These are phyloP conservation scores for Chaetomium tenue DNA, from an alignment of 495 filamentous ascomycete species.

Conservation along the genomic window DNA sequence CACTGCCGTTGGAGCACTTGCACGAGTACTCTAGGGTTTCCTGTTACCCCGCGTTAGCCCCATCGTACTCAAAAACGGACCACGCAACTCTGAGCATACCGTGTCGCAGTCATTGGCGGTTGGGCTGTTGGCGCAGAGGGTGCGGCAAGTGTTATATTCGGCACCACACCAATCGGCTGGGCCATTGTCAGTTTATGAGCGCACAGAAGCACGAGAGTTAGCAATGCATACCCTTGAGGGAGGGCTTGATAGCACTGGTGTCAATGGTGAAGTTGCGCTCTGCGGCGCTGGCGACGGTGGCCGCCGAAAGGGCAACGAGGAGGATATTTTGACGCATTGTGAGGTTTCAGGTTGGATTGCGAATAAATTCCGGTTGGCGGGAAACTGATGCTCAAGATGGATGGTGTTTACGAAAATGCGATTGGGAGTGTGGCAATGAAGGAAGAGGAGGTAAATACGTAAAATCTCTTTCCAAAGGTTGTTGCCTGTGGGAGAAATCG, in stretches of 20 bases:
- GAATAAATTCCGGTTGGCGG: slow-evolving; percentile 4
- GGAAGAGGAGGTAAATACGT: background rate
- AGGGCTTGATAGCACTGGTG: slow-evolving; percentile 21
- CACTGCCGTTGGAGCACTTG: slow-evolving; percentile 36
- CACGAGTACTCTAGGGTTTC: slow-evolving; percentile 33
- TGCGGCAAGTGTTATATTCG: slow-evolving; percentile 38
- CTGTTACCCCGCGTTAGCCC: slow-evolving; percentile 26
- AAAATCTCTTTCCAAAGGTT: slow-evolving; percentile 1
- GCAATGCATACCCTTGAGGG: slow-evolving; percentile 23
- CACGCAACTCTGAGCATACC: slow-evolving; percentile 26
- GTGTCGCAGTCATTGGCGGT: slow-evolving; percentile 32
- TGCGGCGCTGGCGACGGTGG: slow-evolving; percentile 32
- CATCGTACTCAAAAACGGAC: background rate
- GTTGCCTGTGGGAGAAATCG: background rate
- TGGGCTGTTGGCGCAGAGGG: slow-evolving; percentile 31
- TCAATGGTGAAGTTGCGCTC: slow-evolving; percentile 38
- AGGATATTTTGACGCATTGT: slow-evolving; percentile 35
- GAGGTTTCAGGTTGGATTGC: slow-evolving; percentile 7
- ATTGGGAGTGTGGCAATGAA: background rate
- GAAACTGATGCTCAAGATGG: slow-evolving; percentile 14
- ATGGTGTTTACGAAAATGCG: slow-evolving; percentile 8
- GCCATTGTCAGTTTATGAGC: background rate
- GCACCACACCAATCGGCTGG: slow-evolving; percentile 38
- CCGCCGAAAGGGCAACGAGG: slow-evolving; percentile 37
- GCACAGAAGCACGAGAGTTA: background rate